Base-by-base conservation (phyloP, 176 grass and related monocot species). In the Triticum monococcum region DNA sequence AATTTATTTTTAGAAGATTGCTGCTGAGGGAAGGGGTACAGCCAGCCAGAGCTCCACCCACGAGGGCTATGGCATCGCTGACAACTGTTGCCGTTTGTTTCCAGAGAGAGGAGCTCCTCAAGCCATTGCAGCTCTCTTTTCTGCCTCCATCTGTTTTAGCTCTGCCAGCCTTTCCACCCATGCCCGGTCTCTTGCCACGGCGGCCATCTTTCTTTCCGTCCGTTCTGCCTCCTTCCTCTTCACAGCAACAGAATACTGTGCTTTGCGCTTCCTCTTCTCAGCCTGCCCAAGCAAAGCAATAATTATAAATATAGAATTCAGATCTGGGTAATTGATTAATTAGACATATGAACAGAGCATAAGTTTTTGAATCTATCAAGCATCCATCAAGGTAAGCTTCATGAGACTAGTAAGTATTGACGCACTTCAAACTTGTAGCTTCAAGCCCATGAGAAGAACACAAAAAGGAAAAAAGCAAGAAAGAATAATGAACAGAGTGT, bases 121-220 rank as follows among this genome's bases (percentile, higher is more conserved):
- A 84, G 87, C 83, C 78, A 60, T 92, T 60, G 86, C 69, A 68
- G 89, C 76, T 85, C 71, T 91, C 85, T 94, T 96, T 72, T 90
- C 89, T 83, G 91, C 92, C 70, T 99, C 90, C 16, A 92, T 61
- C 35, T 74, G 75, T 80, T 96, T 89, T 37, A 99, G 77, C 69
- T 99, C 94, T 78, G 86, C 72, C 92, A 96, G 88, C 80, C 97
- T 94, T 68, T 91, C 87, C 2, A 43, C 88, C 97, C 97, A 99
- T 72, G 82, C 90, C 66, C 93, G 90, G 3, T 96, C 94, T 88
- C 97, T 96, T 61, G 94, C 97, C 82, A 99, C 97, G 56, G 94
- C 89, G 70, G 97, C 94, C 92, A 99, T 99, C 82, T 99, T 96
- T 67, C 92, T 94, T 76, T 92, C 94, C 35, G 93, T 96, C 46